phyloP scores from a whole-genome alignment of 208 protist genomes.

The Vickermania ingenoplastis region DNA sequence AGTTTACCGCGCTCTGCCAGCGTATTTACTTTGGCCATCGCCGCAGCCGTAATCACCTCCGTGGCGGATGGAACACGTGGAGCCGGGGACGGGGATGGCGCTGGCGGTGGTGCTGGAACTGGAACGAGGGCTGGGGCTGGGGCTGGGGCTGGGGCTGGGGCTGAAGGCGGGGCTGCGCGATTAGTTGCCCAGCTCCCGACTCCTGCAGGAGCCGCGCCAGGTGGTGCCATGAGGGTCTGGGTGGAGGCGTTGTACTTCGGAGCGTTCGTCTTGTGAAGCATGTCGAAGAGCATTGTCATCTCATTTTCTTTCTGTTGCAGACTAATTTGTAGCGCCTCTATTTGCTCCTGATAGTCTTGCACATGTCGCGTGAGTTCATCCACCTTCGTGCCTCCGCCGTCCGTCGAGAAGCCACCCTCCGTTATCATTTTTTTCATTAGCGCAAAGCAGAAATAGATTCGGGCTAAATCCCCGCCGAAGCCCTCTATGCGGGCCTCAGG shows the following conservation, averaged over 20 bases:
- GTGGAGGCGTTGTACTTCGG: slow-evolving; percentile 36
- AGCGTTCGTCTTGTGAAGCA: slow-evolving; percentile 57
- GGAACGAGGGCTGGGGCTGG: neutral
- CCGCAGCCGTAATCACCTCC: neutral
- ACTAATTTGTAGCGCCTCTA: slow-evolving; percentile 52
- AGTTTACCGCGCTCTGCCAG: slow-evolving; percentile 23
- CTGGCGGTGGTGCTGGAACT: neutral
- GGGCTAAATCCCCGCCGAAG: slow-evolving; percentile 72
- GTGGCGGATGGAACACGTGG: neutral
- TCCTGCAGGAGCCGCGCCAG: neutral
- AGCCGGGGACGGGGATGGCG: neutral
- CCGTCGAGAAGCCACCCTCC: neutral
- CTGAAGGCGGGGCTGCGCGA: neutral
- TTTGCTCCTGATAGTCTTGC: slow-evolving; percentile 29
- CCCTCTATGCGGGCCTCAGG: slow-evolving; percentile 45
- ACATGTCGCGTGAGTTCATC: slow-evolving; percentile 4
- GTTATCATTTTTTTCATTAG: slow-evolving; percentile 49
- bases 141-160: neutral
- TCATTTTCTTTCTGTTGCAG: slow-evolving; percentile 91
- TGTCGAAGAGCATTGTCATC: slow-evolving; percentile 79
- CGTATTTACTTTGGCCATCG: slow-evolving; percentile 11
- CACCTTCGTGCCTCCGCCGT: neutral
- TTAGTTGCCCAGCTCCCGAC: neutral
- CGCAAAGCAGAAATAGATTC: slow-evolving; percentile 85
- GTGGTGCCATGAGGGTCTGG: slow-evolving; percentile 15